Percentiles rank a stretch among this genome's conserved stretches.
Evolutionary conservation across 192 early-diverging fungal genomes (phyloP).

Genomic region (Pilobolus umbonatus): DNA sequence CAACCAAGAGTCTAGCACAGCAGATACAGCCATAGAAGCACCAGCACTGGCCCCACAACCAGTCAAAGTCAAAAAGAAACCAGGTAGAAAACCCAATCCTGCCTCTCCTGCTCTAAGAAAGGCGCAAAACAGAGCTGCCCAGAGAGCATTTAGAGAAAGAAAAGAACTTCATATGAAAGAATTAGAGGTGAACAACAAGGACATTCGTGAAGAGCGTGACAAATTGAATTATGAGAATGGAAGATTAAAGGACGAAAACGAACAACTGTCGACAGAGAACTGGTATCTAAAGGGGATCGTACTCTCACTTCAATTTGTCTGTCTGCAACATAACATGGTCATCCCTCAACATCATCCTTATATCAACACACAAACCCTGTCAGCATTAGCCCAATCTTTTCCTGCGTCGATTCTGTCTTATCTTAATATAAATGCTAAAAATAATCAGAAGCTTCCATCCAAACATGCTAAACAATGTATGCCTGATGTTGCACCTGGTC

Average conservation of each 20-base stretch:
- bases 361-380: slow-evolving; percentile 19
- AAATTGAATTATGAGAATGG: slow-evolving; percentile 36
- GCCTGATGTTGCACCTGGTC: too few species aligned
- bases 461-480: too few species aligned
- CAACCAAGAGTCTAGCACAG: too few species aligned
- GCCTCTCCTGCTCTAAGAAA: slow-evolving; percentile 54
- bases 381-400: slow-evolving; percentile 11
- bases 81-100: slow-evolving; percentile 58
- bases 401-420: slow-evolving; percentile 20
- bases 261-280: slow-evolving; percentile 41
- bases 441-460: too few species aligned
- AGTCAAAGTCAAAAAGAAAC: slow-evolving; percentile 48
- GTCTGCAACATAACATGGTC: slow-evolving; percentile 21
- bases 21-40: too few species aligned
- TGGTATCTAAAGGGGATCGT: slow-evolving; percentile 46
- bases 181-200: slow-evolving; percentile 67
- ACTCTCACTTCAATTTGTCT: slow-evolving; percentile 34
- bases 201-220: slow-evolving; percentile 54
- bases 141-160: slow-evolving; percentile 83
- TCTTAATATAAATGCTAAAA: slow-evolving; percentile 24
- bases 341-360: slow-evolving; percentile 29
- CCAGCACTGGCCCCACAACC: slow-evolving; percentile 12
- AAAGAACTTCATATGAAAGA: slow-evolving; percentile 74
- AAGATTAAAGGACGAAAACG: slow-evolving; percentile 38
- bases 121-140: slow-evolving; percentile 85